Conservation (phyloP, 2,329 filamentous ascomycete genomes). For the Penicillium sp. region DNA sequence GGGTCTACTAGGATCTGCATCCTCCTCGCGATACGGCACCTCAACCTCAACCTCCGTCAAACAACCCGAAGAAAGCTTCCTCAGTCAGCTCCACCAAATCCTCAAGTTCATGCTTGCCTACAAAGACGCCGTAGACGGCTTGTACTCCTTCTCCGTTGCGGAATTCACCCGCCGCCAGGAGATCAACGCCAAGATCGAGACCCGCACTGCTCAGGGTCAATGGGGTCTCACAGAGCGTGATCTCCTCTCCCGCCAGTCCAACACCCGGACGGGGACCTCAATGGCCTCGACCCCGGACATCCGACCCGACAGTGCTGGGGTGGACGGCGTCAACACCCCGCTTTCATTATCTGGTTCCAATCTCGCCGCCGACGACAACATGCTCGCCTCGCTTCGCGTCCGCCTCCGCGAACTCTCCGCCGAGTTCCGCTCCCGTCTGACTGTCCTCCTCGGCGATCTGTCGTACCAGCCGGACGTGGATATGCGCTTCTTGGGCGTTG, state of each 20-base stretch:
- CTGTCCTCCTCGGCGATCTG: slow-evolving; percentile 81
- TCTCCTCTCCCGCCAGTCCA: slow-evolving; percentile 32
- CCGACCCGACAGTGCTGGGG: slow-evolving; percentile 15
- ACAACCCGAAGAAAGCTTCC: slow-evolving; percentile 71
- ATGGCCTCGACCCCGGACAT: slow-evolving; percentile 28
- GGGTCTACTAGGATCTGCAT: slow-evolving; percentile 74
- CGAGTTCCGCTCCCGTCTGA: slow-evolving; percentile 75
- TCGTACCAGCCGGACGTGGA: slow-evolving; percentile 92
- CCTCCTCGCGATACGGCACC: slow-evolving; percentile 22
- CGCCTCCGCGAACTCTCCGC: slow-evolving; percentile 69
- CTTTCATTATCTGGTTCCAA: slow-evolving; percentile 36
- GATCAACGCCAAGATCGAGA: slow-evolving; percentile 68
- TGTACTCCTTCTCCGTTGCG: slow-evolving; percentile 92
- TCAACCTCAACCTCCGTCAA: slow-evolving; percentile 30
- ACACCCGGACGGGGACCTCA: slow-evolving; percentile 27
- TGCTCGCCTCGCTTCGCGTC: slow-evolving; percentile 72
- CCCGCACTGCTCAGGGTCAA: slow-evolving; percentile 60
- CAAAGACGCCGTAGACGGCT: slow-evolving; percentile 85
- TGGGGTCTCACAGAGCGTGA: slow-evolving; percentile 62
- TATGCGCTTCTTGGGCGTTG: slow-evolving; percentile 90
- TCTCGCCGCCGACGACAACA: slow-evolving; percentile 51
- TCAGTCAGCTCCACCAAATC: slow-evolving; percentile 86
- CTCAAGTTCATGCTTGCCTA: slow-evolving; percentile 92
- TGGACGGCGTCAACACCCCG: slow-evolving; percentile 35
- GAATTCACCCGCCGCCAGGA: slow-evolving; percentile 94